phyloP scores from a whole-genome alignment of 257 asterid species.

The Voacanga thouarsii region DNA sequence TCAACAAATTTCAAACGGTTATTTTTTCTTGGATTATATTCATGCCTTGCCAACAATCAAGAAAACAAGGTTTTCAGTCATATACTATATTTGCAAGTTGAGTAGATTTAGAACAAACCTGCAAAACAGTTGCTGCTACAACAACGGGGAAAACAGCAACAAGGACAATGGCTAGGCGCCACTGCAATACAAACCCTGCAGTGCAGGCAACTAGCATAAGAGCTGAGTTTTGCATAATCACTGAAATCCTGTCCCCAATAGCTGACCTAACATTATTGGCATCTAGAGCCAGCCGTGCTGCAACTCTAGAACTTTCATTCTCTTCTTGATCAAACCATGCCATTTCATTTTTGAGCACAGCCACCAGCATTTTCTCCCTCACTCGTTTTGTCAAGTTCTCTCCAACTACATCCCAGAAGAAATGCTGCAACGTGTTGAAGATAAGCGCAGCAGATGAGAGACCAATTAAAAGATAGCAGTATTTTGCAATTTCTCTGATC shows the following conservation, averaged over 20 bases:
- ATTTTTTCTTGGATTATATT: background rate
- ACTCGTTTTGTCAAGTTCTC: conserved; percentile 83
- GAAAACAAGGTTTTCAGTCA: background rate
- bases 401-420: conserved; percentile 90
- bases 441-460: conserved; percentile 88
- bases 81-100: background rate
- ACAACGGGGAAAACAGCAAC: conserved; percentile 85
- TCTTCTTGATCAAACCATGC: conserved; percentile 97
- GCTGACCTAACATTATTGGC: conserved; percentile 91
- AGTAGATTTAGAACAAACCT: conserved; percentile 38
- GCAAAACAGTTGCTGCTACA: conserved; percentile 86
- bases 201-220: conserved; percentile 96
- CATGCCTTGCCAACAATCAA: background rate
- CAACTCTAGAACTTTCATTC: conserved; percentile 76
- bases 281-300: conserved; percentile 87
- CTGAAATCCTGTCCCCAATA: conserved; percentile 84
- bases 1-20: background rate
- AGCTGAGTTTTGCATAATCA: conserved; percentile 92
- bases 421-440: conserved; percentile 83
- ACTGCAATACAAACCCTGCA: conserved; percentile 87
- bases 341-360: conserved; percentile 79
- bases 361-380: conserved; percentile 75
- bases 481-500: conserved; percentile 71
- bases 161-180: conserved; percentile 94
- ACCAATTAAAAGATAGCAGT: conserved; percentile 84